Conservation (phyloP, 2,329 filamentous ascomycete genomes). For the Cladosporium austrohemisphaericum region DNA sequence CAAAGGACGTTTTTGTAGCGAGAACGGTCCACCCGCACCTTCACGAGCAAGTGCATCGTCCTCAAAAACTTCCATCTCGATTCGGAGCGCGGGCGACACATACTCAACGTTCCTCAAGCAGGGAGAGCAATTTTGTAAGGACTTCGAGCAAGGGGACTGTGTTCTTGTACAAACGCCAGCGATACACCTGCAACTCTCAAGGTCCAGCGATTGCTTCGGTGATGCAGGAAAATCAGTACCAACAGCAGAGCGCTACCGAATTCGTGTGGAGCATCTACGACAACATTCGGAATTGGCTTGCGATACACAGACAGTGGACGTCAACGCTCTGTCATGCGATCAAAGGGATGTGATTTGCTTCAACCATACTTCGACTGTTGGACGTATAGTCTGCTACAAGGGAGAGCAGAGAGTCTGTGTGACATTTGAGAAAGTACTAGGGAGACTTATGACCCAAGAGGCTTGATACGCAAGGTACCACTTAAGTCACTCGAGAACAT, state of each 20-base stretch:
- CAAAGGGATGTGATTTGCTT: background rate
- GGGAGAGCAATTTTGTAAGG: slow-evolving; percentile 2
- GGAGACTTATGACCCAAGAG: too few relatives aligned
- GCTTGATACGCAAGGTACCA: too few relatives aligned
- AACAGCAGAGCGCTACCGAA: background rate
- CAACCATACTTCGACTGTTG: background rate
- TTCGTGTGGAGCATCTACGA: background rate
- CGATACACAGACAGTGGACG: background rate
- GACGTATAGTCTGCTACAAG: background rate
- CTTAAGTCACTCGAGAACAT: too few relatives aligned
- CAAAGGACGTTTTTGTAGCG: background rate
- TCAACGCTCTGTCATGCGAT: background rate
- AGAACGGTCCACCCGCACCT: background rate
- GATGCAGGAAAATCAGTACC: background rate
- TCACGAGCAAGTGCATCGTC: background rate
- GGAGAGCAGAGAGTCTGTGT: slow-evolving; percentile 3
- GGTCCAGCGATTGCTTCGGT: background rate
- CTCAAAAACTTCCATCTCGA: background rate
- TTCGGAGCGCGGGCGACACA: background rate
- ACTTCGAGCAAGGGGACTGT: background rate
- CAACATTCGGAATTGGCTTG: background rate
- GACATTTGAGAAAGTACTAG: background rate
- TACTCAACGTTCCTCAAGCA: background rate
- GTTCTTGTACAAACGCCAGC: background rate
- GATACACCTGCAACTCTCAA: slow-evolving; percentile 1